Conservation (phyloP, 2,329 filamentous ascomycete species). For the Pezizomycotina sp. region DNA sequence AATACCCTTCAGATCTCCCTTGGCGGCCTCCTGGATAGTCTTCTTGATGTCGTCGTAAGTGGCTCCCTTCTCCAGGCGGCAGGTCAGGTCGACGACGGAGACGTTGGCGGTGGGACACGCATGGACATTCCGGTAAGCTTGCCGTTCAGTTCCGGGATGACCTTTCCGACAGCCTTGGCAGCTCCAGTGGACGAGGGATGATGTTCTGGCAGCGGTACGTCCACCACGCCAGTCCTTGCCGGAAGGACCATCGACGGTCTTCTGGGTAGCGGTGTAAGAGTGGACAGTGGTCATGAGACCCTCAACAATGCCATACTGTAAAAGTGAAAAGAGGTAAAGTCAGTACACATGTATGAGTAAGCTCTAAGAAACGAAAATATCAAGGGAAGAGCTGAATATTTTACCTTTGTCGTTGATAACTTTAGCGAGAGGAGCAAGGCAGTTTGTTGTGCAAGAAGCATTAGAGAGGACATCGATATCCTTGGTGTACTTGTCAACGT, state of each 20-base stretch:
- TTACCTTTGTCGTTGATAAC: conserved; percentile 76
- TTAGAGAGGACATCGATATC: conserved; percentile 92
- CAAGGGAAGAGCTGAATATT: not conserved
- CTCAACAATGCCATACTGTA: conserved; percentile 71
- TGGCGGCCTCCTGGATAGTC: conserved; percentile 70
- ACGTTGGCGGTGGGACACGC: conserved; percentile 99
- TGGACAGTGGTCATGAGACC: conserved; percentile 99
- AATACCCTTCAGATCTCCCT: conserved; percentile 75
- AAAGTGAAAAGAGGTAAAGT: conserved; percentile 1
- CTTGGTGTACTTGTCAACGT: conserved; percentile 83
- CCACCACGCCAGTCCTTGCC: conserved; percentile 99
- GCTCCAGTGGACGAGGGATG: conserved; percentile 98
- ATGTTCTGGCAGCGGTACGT: conserved; percentile 99
- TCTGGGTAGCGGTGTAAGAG: conserved; percentile 99
- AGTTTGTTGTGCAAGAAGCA: conserved; percentile 99
- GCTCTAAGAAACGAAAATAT: not conserved
- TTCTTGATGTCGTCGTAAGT: conserved; percentile 84
- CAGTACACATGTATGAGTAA: not conserved
- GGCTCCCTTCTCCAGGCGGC: conserved; percentile 80
- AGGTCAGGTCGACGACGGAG: conserved; percentile 94
- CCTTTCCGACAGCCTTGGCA: conserved; percentile 99
- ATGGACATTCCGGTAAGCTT: conserved; percentile 99
- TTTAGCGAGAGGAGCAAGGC: conserved; percentile 97
- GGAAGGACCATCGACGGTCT: conserved; percentile 96
- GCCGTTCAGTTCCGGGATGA: conserved; percentile 93